Conservation (phyloP, 495 filamentous ascomycete species). For the Xeromyces bisporus region DNA sequence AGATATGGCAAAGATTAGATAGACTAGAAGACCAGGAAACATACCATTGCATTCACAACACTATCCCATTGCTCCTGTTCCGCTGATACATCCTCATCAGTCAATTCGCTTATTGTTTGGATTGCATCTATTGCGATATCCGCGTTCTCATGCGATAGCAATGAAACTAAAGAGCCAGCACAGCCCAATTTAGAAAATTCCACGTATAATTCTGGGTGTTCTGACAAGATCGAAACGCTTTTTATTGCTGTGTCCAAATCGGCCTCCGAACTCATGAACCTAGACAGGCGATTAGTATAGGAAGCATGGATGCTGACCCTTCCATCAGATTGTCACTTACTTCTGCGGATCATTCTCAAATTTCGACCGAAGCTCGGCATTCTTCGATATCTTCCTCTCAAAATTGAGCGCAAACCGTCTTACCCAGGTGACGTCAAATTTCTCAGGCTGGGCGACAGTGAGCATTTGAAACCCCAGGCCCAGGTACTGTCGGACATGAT, state of each 20-base stretch:
- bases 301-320: slow-evolving; percentile 1
- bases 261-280: slow-evolving; percentile 71
- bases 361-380: slow-evolving; percentile 80
- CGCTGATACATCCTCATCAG: slow-evolving; percentile 83
- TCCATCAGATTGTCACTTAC: no score
- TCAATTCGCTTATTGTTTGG: slow-evolving; percentile 82
- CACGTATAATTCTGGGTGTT: slow-evolving; percentile 69
- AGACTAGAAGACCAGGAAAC: neutral
- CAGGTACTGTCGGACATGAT: neutral
- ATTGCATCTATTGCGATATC: slow-evolving; percentile 89
- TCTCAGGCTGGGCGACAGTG: slow-evolving; percentile 36
- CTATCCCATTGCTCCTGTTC: slow-evolving; percentile 68
- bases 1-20: slow-evolving; percentile 5
- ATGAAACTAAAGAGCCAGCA: slow-evolving; percentile 52
- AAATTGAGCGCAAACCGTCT: slow-evolving; percentile 68
- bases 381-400: slow-evolving; percentile 80
- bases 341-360: slow-evolving; percentile 73
- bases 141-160: slow-evolving; percentile 90
- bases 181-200: slow-evolving; percentile 72
- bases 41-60: slow-evolving; percentile 62
- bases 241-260: slow-evolving; percentile 86
- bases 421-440: slow-evolving; percentile 72
- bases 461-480: slow-evolving; percentile 10
- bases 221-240: slow-evolving; percentile 68
- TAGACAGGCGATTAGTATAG: slow-evolving; percentile 11